These are phyloP conservation scores for Amaranthus hypochondriacus DNA, from an alignment of 148 eudicot genomes.

Conservation along the genomic window DNA sequence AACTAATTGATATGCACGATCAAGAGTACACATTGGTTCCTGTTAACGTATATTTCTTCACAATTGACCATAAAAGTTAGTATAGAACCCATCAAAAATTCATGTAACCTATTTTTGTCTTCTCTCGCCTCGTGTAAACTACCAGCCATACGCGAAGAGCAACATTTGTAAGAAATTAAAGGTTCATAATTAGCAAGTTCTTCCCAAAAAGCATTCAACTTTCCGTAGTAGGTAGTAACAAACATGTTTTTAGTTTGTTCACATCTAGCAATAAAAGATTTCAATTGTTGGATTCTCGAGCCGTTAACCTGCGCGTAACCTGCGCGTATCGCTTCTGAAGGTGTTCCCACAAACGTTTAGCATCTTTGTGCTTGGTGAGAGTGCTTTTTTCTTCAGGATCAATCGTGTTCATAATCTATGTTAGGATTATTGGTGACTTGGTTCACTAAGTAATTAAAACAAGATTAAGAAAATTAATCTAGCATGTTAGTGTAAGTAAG, in stretches of 20 bases:
- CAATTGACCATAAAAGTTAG: background rate
- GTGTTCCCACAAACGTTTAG: too few species aligned
- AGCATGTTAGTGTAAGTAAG: too few species aligned
- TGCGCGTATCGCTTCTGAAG: too few species aligned
- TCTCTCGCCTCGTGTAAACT: background rate
- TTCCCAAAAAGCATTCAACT: too few species aligned
- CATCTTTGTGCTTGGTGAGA: too few species aligned
- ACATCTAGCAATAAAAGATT: background rate
- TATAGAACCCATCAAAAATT: background rate
- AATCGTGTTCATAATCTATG: too few species aligned
- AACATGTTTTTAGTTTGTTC: background rate
- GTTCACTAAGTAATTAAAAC: too few species aligned
- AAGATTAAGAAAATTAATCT: too few species aligned
- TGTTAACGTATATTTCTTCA: too few species aligned
- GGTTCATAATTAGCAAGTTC: background rate
- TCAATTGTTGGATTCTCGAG: background rate
- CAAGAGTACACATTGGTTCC: background rate
- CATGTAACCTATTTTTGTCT: background rate
- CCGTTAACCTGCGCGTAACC: too few species aligned
- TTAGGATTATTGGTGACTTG: too few species aligned
- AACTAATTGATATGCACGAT: background rate
- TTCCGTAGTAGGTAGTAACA: background rate
- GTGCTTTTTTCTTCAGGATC: too few species aligned
- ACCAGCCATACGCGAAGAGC: background rate
- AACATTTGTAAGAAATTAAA: background rate